These are phyloP conservation scores for Pancytospora philotis DNA, from an alignment of 371 early-diverging fungal genomes.

Conservation along the genomic window DNA sequence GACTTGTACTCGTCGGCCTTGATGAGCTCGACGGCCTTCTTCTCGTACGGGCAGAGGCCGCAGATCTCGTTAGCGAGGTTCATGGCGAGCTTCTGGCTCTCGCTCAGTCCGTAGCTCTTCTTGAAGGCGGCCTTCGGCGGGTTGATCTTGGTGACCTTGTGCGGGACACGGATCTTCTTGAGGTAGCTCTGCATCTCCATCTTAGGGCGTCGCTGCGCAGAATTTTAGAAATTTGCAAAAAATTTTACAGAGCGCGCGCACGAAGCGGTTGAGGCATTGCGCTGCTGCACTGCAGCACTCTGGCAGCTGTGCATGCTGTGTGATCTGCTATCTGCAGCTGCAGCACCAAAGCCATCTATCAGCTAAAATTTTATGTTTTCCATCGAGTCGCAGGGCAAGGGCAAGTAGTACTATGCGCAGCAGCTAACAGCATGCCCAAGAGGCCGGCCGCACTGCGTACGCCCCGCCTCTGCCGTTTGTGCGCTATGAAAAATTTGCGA, in stretches of 20 bases:
- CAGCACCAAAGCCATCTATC: too few relatives aligned
- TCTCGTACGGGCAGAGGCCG: constrained; percentile 60
- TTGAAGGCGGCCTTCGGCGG: constrained; percentile 17
- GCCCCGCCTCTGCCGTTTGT: background rate
- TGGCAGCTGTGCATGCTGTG: too few relatives aligned
- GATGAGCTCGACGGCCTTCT: constrained; percentile 56
- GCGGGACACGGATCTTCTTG: constrained; percentile 26
- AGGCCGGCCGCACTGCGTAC: too few relatives aligned
- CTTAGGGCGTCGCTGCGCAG: background rate
- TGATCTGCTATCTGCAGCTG: too few relatives aligned
- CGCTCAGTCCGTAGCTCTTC: constrained; percentile 19
- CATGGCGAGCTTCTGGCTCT: constrained; percentile 40
- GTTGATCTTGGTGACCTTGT: constrained; percentile 16
- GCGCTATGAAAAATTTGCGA: constrained; percentile 14
- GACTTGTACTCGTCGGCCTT: constrained; percentile 55
- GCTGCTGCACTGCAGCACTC: too few relatives aligned
- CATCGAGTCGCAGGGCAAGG: too few relatives aligned
- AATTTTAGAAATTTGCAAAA: background rate
- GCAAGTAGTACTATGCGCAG: too few relatives aligned
- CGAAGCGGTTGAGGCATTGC: too few relatives aligned
- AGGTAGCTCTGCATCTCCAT: constrained; percentile 30
- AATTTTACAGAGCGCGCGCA: background rate
- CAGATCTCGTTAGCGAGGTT: constrained; percentile 56
- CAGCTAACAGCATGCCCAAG: too few relatives aligned
- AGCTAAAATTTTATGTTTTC: too few relatives aligned